These are phyloP conservation scores for Penicillium simplicissimum DNA, from an alignment of 495 filamentous ascomycete species.

Conservation along the genomic window DNA sequence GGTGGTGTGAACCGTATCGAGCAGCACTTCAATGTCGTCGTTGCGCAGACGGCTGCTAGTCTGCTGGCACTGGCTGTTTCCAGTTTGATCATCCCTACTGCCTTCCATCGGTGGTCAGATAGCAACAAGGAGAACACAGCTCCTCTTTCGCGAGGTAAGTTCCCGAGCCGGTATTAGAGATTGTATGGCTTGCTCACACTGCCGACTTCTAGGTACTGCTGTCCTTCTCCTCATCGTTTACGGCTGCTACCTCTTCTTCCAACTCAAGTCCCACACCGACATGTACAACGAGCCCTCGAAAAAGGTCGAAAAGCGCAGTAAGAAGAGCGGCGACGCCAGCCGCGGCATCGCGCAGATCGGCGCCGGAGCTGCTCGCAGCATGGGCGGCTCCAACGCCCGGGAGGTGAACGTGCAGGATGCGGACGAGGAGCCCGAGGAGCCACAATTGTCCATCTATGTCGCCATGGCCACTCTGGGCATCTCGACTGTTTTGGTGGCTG, in stretches of 20 bases:
- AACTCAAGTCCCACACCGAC: slow-evolving; percentile 71
- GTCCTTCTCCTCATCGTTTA: slow-evolving; percentile 79
- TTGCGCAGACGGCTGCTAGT: slow-evolving; percentile 89
- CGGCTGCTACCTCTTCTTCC: slow-evolving; percentile 75
- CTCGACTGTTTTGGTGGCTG: slow-evolving; percentile 77
- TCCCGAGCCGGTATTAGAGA: too few relatives aligned
- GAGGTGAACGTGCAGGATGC: slow-evolving; percentile 47
- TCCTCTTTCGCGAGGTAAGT: slow-evolving; percentile 42
- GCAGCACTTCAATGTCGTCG: slow-evolving; percentile 88
- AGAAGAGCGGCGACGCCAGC: slow-evolving; percentile 57
- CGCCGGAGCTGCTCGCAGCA: slow-evolving; percentile 43
- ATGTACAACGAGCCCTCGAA: slow-evolving; percentile 74
- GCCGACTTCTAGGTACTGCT: slow-evolving; percentile 52
- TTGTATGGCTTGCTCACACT: too few relatives aligned
- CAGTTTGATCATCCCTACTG: slow-evolving; percentile 84
- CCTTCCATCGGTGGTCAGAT: slow-evolving; percentile 64
- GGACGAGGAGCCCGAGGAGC: slow-evolving; percentile 67
- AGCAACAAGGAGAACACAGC: slow-evolving; percentile 30
- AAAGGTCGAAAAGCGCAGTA: slow-evolving; percentile 62
- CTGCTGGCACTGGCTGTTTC: slow-evolving; percentile 77
- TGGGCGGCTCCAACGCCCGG: slow-evolving; percentile 43
- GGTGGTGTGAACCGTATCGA: slow-evolving; percentile 78
- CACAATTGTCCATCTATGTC: slow-evolving; percentile 66
- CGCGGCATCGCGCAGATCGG: slow-evolving; percentile 64
- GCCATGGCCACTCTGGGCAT: slow-evolving; percentile 69